phyloP scores from a whole-genome alignment of 2,329 filamentous ascomycete species.

The Aureobasidium sp. region DNA sequence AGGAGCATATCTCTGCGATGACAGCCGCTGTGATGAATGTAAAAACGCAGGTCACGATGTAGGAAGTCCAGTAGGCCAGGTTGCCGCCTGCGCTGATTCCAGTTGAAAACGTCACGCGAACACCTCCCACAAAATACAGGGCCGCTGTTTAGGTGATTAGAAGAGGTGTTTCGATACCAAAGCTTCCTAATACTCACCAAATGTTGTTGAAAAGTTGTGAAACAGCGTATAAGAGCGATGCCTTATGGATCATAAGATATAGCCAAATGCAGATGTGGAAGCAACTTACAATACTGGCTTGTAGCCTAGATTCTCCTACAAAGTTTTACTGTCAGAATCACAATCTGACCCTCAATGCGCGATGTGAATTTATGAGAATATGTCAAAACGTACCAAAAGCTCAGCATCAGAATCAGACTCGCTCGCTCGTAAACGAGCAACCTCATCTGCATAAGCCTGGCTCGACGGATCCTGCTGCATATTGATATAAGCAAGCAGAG shows the following conservation, averaged over 20 bases:
- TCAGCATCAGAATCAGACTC: conserved; percentile 6
- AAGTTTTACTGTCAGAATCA: background rate
- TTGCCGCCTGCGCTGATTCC: conserved; percentile 54
- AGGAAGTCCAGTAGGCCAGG: conserved; percentile 53
- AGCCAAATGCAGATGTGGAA: background rate
- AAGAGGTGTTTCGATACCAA: conserved; percentile 45
- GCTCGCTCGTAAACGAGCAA: conserved; percentile 2
- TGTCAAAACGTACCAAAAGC: background rate
- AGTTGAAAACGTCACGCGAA: conserved; percentile 51
- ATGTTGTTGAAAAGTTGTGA: conserved; percentile 1
- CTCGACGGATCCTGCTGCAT: conserved; percentile 5
- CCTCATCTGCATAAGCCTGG: conserved; percentile 2
- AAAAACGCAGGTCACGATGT: conserved; percentile 51
- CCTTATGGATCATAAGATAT: background rate
- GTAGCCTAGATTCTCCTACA: conserved; percentile 1
- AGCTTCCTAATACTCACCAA: background rate
- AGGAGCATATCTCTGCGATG: conserved; percentile 53
- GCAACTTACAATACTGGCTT: conserved; percentile 5
- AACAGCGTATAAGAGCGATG: conserved; percentile 8
- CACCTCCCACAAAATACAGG: conserved; percentile 52
- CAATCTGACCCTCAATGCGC: background rate
- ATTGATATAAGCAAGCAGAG: background rate
- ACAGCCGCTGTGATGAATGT: conserved; percentile 54
- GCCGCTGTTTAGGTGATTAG: conserved; percentile 38
- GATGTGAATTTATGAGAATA: background rate